These are phyloP conservation scores for Voacanga thouarsii DNA, from an alignment of 257 asterid genomes.

Conservation along the genomic window DNA sequence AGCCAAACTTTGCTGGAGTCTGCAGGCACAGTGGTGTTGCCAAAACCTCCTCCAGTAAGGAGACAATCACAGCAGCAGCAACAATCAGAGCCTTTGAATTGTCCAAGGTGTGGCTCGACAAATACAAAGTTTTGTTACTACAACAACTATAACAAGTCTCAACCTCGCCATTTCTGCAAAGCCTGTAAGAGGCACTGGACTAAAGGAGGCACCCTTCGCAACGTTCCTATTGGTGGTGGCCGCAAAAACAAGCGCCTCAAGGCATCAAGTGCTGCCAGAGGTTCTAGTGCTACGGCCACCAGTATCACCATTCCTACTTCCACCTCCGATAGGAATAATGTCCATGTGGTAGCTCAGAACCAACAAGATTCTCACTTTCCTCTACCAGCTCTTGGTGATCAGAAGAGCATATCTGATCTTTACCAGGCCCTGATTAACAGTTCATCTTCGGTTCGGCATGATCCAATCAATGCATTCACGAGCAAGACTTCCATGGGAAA, in stretches of 20 bases:
- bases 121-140: conserved; percentile 75
- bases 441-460: conserved; percentile 26
- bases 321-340: background rate
- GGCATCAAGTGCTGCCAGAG: conserved; percentile 19
- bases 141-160: conserved; percentile 70
- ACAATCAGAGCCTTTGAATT: conserved; percentile 39
- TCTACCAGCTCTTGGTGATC: conserved; percentile 6
- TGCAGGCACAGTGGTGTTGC: conserved; percentile 20
- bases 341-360: background rate
- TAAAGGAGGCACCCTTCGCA: conserved; percentile 69
- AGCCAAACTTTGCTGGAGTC: conserved; percentile 27
- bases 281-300: background rate
- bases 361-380: conserved; percentile 4
- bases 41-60: conserved; percentile 27
- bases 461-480: conserved; percentile 1
- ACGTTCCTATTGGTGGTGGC: conserved; percentile 74
- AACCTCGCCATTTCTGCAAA: conserved; percentile 78
- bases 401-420: conserved; percentile 25
- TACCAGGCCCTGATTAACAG: conserved; percentile 28
- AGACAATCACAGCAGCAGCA: conserved; percentile 31
- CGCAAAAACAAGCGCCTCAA: conserved; percentile 64
- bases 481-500: conserved; percentile 4
- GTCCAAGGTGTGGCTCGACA: conserved; percentile 63
- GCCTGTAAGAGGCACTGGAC: conserved; percentile 85
- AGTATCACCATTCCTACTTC: conserved; percentile 4